Base-by-base conservation (phyloP, 2,329 filamentous ascomycete species). In the Chaetomiaceae sp. region DNA sequence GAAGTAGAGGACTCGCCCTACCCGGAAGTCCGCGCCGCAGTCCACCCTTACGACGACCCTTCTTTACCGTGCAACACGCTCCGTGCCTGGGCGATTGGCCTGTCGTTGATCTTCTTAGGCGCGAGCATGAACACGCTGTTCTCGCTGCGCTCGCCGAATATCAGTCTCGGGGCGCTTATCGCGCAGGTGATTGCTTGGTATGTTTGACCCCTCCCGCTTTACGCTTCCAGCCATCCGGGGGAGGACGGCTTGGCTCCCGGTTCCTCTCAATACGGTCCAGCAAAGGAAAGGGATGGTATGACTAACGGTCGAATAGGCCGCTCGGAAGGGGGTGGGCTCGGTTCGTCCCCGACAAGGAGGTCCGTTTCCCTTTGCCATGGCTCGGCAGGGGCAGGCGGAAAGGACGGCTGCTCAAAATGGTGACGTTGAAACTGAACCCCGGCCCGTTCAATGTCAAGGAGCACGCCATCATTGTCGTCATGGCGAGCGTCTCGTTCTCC, bases 381-480 rank as follows among this genome's bases (percentile, higher is more conserved):
- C 21, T 32, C 11, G 30, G 30, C 0, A 21, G 21, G 23, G 51
- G 27, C 7, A 14, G 16, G 25, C 25, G 34, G 34, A 29, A 9
- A 9, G 36, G 29, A 3, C 11, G n/a, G 5, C 23, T 32, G 3
- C 6, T 37, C 14, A 37, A 30, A 23, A 14, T 11, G 16, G 33
- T 34, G 13, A 50, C 34, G 21, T 11, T 59, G 4, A 75, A 73
- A 20, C 68, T 86, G n/a, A 87, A 86, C 51, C 82, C 84, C 0
- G 82, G 82, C 0, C 83, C 83, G 1, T 87, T 87, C 68, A 87
- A 85, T 62, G 75, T 85, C 65, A 87, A 87, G 66, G 84, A 87
- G 63, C 84, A 87, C 64, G 71, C 81, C 37, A 77, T 87, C 55
- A 85, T 87, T 52, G 80, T 83, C 16, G 80, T 86, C 59, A 86